Base-by-base conservation (phyloP, 2,329 filamentous ascomycete species). In the Sporothrix pseudoabietina region DNA sequence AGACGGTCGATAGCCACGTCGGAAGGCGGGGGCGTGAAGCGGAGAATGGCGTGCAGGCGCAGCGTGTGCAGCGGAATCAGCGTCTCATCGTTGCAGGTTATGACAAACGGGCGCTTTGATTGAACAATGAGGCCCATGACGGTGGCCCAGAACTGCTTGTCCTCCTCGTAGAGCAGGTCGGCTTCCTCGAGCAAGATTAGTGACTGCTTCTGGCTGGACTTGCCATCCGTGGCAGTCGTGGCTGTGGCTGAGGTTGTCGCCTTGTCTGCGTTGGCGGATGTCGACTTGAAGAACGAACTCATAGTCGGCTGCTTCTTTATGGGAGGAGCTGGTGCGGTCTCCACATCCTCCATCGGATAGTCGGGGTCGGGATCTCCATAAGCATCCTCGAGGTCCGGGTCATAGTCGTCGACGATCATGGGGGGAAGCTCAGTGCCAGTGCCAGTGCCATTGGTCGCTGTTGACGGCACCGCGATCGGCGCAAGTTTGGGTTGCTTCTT, bases 1-100 rank as follows among this genome's bases (percentile, higher is more conserved):
- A 98, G 85, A 74, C 97, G 91, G 79, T 99, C 94, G 0, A 92
- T 87, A 0, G 92, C 92, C 4, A 93, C 82, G 73, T 92, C 87
- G 1, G 82, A 81, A 0, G 93, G 80, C 1, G 94, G 89, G 3
- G 88, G 83, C 3, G 84, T 84, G 78, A 97, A 92, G 8, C 94
- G 90, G 74, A 99, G 87, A 70, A 98, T 93, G 12, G 92, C 94
- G 79, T 98, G 91, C 0, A 97, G 83, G n/a, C 87, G 88, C n/a
- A 98, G 84, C 19, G 86, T 89, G 54, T 91, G 87, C 0, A 93
- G 80, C 0, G 94, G 94, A 7, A 99, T 83, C n/a, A 93, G 83
- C n/a, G 85, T 87, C 80, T 98, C 95, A 76, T 98, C 90, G 77
- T 94, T 98, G 84, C 97, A 99, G 0, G 96, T 99, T 83, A 99